These are phyloP conservation scores for Casaregolazyma suthepensis DNA, from an alignment of 1,139 yeast species.

Conservation along the genomic window DNA sequence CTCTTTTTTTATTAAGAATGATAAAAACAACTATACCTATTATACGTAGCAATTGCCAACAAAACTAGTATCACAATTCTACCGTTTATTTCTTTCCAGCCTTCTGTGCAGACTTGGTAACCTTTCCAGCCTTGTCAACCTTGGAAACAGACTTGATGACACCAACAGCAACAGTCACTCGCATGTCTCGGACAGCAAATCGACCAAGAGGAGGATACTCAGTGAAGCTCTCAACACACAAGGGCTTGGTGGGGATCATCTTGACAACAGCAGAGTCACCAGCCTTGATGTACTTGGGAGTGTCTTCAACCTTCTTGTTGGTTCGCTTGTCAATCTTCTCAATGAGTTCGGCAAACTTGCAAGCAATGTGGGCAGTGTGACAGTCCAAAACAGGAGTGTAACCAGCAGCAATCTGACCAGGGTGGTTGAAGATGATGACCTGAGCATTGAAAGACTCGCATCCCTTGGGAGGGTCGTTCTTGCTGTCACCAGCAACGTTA, in stretches of 20 bases:
- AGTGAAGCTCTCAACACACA: slow-evolving; percentile 96
- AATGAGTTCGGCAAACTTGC: slow-evolving; percentile 77
- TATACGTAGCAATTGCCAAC: neutral
- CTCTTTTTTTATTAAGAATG: slow-evolving; percentile 7
- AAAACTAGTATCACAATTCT: slow-evolving; percentile 2
- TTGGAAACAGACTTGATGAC: slow-evolving; percentile 98
- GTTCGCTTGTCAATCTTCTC: slow-evolving; percentile 94
- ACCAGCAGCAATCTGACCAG: slow-evolving; percentile 90
- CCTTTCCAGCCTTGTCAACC: slow-evolving; percentile 95
- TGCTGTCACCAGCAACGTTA: slow-evolving; percentile 93
- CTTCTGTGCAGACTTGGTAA: slow-evolving; percentile 99
- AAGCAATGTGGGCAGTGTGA: slow-evolving; percentile 94
- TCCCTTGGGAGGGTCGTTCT: slow-evolving; percentile 88
- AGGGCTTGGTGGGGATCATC: slow-evolving; percentile 91
- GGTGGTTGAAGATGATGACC: slow-evolving; percentile 87
- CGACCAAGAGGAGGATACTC: slow-evolving; percentile 99
- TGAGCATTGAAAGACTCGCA: slow-evolving; percentile 82
- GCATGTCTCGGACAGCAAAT: slow-evolving; percentile 99
- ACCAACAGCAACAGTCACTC: slow-evolving; percentile 99
- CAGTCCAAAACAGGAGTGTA: slow-evolving; percentile 92
- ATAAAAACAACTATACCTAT: slow-evolving; percentile 1
- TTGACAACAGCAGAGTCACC: slow-evolving; percentile 93
- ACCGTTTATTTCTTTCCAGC: slow-evolving; percentile 85
- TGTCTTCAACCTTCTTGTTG: slow-evolving; percentile 79
- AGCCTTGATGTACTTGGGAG: slow-evolving; percentile 83